Conservation (phyloP, 805 yeast species). For the Cyberlindnera xylosilytica region DNA sequence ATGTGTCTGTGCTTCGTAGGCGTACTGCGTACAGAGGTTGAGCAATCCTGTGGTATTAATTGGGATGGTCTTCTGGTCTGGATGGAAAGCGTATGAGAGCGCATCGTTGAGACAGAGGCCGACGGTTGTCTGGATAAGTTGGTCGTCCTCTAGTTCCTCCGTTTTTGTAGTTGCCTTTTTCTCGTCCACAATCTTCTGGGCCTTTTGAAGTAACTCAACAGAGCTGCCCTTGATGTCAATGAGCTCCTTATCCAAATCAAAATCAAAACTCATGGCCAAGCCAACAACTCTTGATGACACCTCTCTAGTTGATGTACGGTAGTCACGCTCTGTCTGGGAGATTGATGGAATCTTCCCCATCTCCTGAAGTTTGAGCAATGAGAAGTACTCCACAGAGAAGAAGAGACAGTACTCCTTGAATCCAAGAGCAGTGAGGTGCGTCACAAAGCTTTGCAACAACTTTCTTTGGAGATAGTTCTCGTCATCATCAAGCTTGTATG, state of each 20-base stretch:
- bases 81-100: conserved; percentile 27
- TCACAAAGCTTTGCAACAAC: conserved; percentile 58
- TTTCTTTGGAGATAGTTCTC: conserved; percentile 64
- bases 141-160: conserved; percentile 31
- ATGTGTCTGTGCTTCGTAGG: conserved; percentile 9
- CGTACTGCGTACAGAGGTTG: conserved; percentile 25
- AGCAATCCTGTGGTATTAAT: conserved; percentile 34
- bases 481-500: conserved; percentile 43
- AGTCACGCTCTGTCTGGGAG: conserved; percentile 15
- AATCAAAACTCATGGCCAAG: conserved; percentile 63
- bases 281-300: conserved; percentile 40
- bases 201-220: conserved; percentile 38
- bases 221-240: conserved; percentile 34
- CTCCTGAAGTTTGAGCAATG: conserved; percentile 14
- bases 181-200: conserved; percentile 28
- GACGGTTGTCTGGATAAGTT: conserved; percentile 23
- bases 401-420: conserved; percentile 20
- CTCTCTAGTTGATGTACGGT: conserved; percentile 31
- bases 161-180: conserved; percentile 2
- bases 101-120: conserved; percentile 36
- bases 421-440: conserved; percentile 44
- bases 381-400: conserved; percentile 14
- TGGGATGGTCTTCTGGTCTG: conserved; percentile 30
- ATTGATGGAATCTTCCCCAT: conserved; percentile 12
- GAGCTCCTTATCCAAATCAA: conserved; percentile 47